Evolutionary conservation across 1,139 yeast species (phyloP).

Genomic region (Scheffersomyces lignicola): DNA sequence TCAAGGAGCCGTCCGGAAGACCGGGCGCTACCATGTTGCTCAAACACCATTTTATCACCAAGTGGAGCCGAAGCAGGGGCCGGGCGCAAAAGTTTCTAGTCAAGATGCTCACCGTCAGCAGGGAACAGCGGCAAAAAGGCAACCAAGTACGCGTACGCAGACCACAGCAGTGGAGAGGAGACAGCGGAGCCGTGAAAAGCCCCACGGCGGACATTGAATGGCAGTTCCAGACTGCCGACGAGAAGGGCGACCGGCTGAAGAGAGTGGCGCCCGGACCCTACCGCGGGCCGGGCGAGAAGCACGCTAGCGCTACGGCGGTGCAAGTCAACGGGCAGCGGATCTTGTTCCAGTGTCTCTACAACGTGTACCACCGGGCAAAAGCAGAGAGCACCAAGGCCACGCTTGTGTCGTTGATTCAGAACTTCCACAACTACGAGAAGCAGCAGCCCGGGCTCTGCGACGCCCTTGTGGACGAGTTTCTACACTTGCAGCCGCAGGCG

Average conservation of each 20-base stretch:
- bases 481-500: slow-evolving; percentile 1
- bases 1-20: slow-evolving; percentile 55
- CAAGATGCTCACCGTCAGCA: slow-evolving; percentile 11
- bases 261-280: too few relatives aligned
- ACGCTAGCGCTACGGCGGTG: not conserved
- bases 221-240: slow-evolving; percentile 1
- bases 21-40: slow-evolving; percentile 48
- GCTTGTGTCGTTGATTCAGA: slow-evolving; percentile 40
- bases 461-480: slow-evolving; percentile 60
- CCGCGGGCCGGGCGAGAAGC: too few relatives aligned
- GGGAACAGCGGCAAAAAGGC: too few relatives aligned
- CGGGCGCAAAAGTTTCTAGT: slow-evolving; percentile 8
- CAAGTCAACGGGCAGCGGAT: slow-evolving; percentile 10
- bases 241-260: too few relatives aligned
- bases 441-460: slow-evolving; percentile 64
- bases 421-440: slow-evolving; percentile 45
- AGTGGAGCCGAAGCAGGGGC: slow-evolving; percentile 12
- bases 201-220: slow-evolving; percentile 2
- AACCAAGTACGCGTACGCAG: slow-evolving; percentile 9
- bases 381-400: slow-evolving; percentile 43
- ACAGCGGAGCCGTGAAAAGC: too few relatives aligned
- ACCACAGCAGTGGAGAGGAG: slow-evolving; percentile 8
- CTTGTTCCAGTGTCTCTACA: slow-evolving; percentile 23
- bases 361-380: slow-evolving; percentile 52
- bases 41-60: slow-evolving; percentile 45